Evolutionary conservation across 2,329 filamentous ascomycete species (phyloP), one percentile per base, ranked within the genome.

Genomic region (Aureobasidium zeae): DNA sequence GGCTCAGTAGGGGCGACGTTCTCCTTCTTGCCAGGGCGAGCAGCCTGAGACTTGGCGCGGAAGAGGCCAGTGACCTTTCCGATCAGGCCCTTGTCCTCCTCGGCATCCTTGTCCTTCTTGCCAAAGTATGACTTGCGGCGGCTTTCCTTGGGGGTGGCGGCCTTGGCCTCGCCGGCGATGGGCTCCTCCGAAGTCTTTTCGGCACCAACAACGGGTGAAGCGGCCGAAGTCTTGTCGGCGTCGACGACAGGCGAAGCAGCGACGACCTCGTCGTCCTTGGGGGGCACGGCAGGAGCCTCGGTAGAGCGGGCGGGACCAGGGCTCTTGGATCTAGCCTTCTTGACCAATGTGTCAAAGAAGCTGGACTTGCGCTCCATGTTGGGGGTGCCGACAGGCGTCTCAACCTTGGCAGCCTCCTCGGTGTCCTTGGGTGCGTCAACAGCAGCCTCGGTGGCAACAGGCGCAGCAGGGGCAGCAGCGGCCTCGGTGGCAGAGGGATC

Each of bases 41-140:
- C 55, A 37, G 62, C 61, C 58, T 66, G 66, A 60, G 59, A 63
- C 52, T 61, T 55, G 21, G 59, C 61, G 52, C 64, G 63, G 52
- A 63, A 58, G 19, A 63, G 54, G 28, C 55, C 55, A 41, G 51
- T 51, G 22, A 59, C 51, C 44, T 54, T 56, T 41, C 51, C 49
- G 39, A 46, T 26, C 28, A 41, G 24, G 10, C 26, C 31, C 37
- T 31, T 42, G 44, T 44, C 34, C 53, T 59, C 57, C 46, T 57
- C 58, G 22, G 51, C 55, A 20, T 57, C 53, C 48, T 44, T 50
- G 39, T 46, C 47, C 48, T 44, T 50, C 44, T 46, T 49, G 15
- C 48, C 49, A 28, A 52, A 52, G 37, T 51, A 47, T 10, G 51
- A 52, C 45, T 48, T 49, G 44, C 51, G 49, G 37, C 48, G 48